These are phyloP conservation scores for Macrocybe gigantea DNA, from an alignment of 768 basidiomycete genomes.

Conservation along the genomic window DNA sequence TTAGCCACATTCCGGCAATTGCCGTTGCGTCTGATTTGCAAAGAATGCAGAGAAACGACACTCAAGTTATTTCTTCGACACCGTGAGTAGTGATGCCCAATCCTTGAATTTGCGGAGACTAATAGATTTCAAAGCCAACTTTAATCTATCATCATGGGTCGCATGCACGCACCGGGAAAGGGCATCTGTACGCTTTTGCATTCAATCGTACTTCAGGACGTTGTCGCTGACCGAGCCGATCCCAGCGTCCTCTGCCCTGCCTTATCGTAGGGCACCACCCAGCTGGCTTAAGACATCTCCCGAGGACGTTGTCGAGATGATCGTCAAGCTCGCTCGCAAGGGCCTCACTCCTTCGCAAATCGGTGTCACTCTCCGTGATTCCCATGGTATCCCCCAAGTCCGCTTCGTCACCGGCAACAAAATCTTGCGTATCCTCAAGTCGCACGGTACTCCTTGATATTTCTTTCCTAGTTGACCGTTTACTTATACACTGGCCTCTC, in stretches of 20 bases:
- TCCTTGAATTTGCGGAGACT: no score
- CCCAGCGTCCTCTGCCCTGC: conserved; percentile 89
- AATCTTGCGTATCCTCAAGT: conserved; percentile 96
- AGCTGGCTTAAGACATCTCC: conserved; percentile 96
- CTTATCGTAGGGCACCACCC: conserved; percentile 92
- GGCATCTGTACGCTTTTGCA: conserved; percentile 78
- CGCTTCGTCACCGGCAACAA: conserved; percentile 99
- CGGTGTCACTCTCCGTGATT: conserved; percentile 96
- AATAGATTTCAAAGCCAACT: conserved; percentile 5
- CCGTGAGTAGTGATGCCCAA: no score
- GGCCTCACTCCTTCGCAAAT: conserved; percentile 97
- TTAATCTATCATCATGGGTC: conserved; percentile 68
- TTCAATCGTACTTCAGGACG: background rate
- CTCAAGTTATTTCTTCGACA: no score
- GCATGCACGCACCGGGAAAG: conserved; percentile 99
- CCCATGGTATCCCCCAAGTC: conserved; percentile 97
- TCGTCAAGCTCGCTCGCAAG: conserved; percentile 96
- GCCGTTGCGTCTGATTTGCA: no score
- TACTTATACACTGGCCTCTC: conserved; percentile 21
- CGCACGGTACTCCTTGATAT: conserved; percentile 59
- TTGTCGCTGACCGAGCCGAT: background rate
- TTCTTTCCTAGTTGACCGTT: background rate
- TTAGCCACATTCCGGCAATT: conserved; percentile 38
- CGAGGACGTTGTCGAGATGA: conserved; percentile 93
- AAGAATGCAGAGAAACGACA: no score